phyloP scores from a whole-genome alignment of 106 monocot species.

The Apostasia shenzhenica region DNA sequence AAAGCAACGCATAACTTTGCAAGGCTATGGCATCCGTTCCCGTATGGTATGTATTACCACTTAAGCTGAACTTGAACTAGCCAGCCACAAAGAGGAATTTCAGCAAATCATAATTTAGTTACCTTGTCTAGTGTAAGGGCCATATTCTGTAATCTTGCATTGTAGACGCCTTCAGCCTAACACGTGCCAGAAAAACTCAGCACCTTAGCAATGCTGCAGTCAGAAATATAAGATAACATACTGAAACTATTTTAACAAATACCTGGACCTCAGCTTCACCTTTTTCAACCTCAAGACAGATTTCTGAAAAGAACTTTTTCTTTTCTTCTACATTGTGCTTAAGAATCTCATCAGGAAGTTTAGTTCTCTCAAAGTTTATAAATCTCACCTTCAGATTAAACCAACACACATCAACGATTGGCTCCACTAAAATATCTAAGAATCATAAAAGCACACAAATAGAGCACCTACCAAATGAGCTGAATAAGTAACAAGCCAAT shows the following conservation, averaged over 20 bases:
- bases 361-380: constrained; percentile 87
- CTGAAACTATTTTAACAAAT: background rate
- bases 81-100: too few species aligned
- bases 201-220: background rate
- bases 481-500: constrained; percentile 95
- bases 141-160: constrained; percentile 83
- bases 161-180: constrained; percentile 95
- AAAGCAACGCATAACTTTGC: too few species aligned
- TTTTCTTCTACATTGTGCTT: constrained; percentile 92
- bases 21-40: too few species aligned
- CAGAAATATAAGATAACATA: background rate
- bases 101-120: background rate
- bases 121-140: constrained; percentile 97
- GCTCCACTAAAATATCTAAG: background rate
- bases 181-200: constrained; percentile 6
- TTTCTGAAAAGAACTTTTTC: constrained; percentile 76
- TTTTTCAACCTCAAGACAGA: constrained; percentile 75
- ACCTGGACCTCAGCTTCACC: constrained; percentile 89
- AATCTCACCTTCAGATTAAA: constrained; percentile 73
- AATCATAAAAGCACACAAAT: background rate
- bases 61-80: too few species aligned
- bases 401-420: background rate
- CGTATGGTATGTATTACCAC: too few species aligned
- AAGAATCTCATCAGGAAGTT: constrained; percentile 84
- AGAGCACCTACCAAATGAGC: constrained; percentile 66